Conservation (phyloP, 148 eudicot species). For the Gaultheria prostrata region DNA sequence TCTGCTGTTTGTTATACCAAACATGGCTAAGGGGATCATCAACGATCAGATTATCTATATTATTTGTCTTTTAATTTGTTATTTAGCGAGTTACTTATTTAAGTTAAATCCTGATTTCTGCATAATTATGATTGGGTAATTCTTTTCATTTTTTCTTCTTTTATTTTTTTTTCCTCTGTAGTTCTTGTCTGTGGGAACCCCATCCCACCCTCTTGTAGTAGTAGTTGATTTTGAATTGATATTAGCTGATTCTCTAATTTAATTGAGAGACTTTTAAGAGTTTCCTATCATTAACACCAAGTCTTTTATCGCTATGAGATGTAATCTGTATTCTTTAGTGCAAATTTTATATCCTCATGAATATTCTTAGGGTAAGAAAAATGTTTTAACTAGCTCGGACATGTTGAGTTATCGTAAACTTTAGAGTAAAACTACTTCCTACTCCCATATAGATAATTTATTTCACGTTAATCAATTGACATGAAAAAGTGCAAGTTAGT, state of each 20-base stretch:
- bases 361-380: too few species aligned
- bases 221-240: too few species aligned
- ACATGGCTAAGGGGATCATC: not conserved
- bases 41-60: slow-evolving; percentile 14
- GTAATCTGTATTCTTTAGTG: not conserved
- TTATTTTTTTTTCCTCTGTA: not conserved
- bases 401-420: too few species aligned
- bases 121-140: not conserved
- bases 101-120: not conserved
- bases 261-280: not conserved
- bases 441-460: too few species aligned
- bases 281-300: too few species aligned
- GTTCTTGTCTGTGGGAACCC: not conserved
- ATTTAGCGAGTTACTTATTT: not conserved
- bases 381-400: too few species aligned
- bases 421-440: not conserved
- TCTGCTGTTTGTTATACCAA: not conserved
- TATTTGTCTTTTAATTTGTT: not conserved
- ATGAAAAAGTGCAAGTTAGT: too few species aligned
- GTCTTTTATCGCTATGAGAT: not conserved
- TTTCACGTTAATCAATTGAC: too few species aligned
- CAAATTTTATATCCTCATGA: not conserved
- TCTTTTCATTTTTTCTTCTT: not conserved
- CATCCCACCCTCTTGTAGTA: slow-evolving; percentile 11
- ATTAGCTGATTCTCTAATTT: not conserved